Evolutionary conservation across 345 rosid species (phyloP), one percentile per base, ranked within the genome.

Genomic region (Euclidium syriacum): DNA sequence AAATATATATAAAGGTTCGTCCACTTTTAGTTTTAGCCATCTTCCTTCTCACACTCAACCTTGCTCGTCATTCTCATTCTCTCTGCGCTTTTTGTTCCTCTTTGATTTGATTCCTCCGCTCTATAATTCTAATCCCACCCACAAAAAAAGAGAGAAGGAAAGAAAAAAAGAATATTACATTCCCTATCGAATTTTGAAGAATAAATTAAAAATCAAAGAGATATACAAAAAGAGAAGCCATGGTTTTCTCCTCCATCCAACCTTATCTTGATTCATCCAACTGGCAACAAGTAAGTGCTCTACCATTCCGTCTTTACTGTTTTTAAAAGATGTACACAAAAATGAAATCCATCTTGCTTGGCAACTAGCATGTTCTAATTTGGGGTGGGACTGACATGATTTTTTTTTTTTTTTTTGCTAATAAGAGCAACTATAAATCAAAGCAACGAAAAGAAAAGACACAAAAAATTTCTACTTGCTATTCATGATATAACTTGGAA

Each of bases 201-300:
- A 47, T 53, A 62, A 62, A 60, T 68, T 67, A 50, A 17, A 76
- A 59, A 73, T 41, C 74, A 77, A 71, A 81, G 78, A 81, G 75
- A 73, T 70, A 74, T 75, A 77, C 68, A 64, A 52, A 70, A 68
- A 77, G 48, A 58, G 15, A 19, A 68, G 64, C 77, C 67, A 94
- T 94, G 99, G 95, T 80, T 81, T 94, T 82, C 64, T 66, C 97
- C 41, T 85, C 99, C 65, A 76, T 90, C 60, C 92, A 95, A 77
- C 79, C 95, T 79, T 90, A 94, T 81, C 95, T 87, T 80, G 99
- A 90, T 87, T 96, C 91, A 53, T 70, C 88, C 82, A 90, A 90
- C 88, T 94, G 97, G 97, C 97, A 85, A 56, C 96, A 84, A 73
- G 96, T 88, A 80, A 65, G 86, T 57, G 1, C 61, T 76, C 68